These are phyloP conservation scores for Penicillium freii DNA, from an alignment of 2,329 filamentous ascomycete species.

Conservation along the genomic window DNA sequence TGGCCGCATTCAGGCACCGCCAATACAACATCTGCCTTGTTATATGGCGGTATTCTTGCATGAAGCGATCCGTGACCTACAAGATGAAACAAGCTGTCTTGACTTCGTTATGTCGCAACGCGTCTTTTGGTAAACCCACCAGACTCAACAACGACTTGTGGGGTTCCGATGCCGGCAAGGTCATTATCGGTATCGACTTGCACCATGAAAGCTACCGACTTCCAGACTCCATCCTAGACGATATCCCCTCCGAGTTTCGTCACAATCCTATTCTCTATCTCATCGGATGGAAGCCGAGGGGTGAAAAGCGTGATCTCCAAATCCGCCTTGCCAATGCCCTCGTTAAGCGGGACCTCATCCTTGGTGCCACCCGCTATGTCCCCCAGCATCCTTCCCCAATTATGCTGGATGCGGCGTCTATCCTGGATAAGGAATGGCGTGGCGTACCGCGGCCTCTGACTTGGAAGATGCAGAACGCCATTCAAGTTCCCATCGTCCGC, in stretches of 20 bases:
- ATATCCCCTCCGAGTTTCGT: constrained; percentile 28
- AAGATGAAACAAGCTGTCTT: constrained; percentile 37
- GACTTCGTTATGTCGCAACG: constrained; percentile 32
- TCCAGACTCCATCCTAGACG: constrained; percentile 12
- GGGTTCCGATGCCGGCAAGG: constrained; percentile 30
- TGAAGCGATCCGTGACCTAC: constrained; percentile 33
- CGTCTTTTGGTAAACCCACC: constrained; percentile 9
- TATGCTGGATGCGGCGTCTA: constrained; percentile 38
- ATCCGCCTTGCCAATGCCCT: constrained; percentile 27
- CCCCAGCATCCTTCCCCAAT: constrained; percentile 26
- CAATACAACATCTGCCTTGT: constrained; percentile 47
- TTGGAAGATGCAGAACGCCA: constrained; percentile 36
- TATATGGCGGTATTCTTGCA: constrained; percentile 50
- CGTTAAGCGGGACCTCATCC: constrained; percentile 31
- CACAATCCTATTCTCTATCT: constrained; percentile 30
- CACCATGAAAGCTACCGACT: constrained; percentile 14
- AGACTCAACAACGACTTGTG: constrained; percentile 20
- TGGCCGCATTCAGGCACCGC: constrained; percentile 38
- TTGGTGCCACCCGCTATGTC: constrained; percentile 19
- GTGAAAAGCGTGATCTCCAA: constrained; percentile 29
- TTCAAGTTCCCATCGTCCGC: constrained; percentile 30
- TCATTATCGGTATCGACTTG: constrained; percentile 34
- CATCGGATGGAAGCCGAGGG: constrained; percentile 16
- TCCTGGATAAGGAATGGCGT: constrained; percentile 36
- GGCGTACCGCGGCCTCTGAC: constrained; percentile 22